A percentile compares a stretch with the other conserved stretches of the same genome.
Conservation (phyloP, 805 yeast species). For the Candida schatavii region DNA sequence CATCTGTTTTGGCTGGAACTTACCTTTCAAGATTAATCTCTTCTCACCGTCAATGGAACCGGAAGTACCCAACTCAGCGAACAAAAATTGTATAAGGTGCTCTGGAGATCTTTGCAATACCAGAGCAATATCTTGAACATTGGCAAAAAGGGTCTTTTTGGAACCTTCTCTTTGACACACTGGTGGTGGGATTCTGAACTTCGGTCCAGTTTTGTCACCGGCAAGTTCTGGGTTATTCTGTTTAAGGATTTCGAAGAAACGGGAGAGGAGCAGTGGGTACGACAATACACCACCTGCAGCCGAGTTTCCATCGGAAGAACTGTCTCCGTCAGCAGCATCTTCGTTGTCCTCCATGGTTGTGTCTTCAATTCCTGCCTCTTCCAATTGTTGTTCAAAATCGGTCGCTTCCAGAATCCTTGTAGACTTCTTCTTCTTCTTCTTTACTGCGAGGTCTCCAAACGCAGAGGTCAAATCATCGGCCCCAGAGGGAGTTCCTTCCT, state of each 20-base stretch:
- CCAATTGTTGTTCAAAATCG: conserved; percentile 86
- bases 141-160: conserved; percentile 93
- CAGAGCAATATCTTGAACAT: conserved; percentile 90
- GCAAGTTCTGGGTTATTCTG: conserved; percentile 97
- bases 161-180: conserved; percentile 95
- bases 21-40: conserved; percentile 95
- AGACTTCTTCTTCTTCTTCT: conserved; percentile 79
- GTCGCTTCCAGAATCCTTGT: conserved; percentile 54
- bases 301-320: conserved; percentile 11
- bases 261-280: conserved; percentile 71
- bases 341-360: conserved; percentile 15
- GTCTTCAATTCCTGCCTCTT: conserved; percentile 81
- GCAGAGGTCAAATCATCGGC: conserved; percentile 28
- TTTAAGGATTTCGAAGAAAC: conserved; percentile 84
- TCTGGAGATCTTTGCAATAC: conserved; percentile 96
- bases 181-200: conserved; percentile 97
- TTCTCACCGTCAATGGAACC: conserved; percentile 98
- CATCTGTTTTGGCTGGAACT: conserved; percentile 96
- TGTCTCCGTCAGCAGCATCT: conserved; percentile 17
- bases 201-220: conserved; percentile 89
- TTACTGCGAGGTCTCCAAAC: conserved; percentile 43
- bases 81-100: conserved; percentile 92
- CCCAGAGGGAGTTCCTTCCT: conserved; percentile 19
- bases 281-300: conserved; percentile 59
- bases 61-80: conserved; percentile 98